Base-by-base conservation (phyloP, 768 basidiomycete species). In the Cystobasidium onofrii region DNA sequence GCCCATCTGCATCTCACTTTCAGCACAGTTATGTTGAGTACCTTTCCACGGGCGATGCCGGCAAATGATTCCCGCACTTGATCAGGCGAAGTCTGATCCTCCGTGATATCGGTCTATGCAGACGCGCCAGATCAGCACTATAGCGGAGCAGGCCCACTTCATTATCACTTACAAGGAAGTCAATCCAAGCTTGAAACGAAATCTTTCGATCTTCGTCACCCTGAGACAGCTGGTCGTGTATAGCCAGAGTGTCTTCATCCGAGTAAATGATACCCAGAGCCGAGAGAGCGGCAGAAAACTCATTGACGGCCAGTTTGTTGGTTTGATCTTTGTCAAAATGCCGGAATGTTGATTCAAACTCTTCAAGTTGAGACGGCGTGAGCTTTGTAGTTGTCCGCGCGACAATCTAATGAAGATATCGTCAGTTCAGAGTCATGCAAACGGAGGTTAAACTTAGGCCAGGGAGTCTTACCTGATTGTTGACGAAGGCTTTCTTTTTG, bases 281-380 rank as follows among this genome's bases (percentile, higher is more conserved):
- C 1, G 94, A 93, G 18, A 99, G 84, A 0, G 96, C 96, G 13
- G 92, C 91, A n/a, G 89, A 86, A 86, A 96, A 89, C 81, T 97
- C 92, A 6, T 90, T 85, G 73, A 88, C 80, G 74, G 85, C 87
- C 44, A 98, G 86, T 0, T 91, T 92, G 80, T 97, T 96, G 44
- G 89, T 88, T 78, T 91, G 89, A 77, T 97, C 93, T 75, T 87
- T 87, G 81, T 97, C 95, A 78, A 99, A 99, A 82, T 97, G 94
- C 64, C 94, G 87, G 87, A 99, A 98, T 0, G 93, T 95, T 80
- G 89, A 87, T 81, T 98, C 95, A 77, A 96, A 95, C 79, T 97
- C 93, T 80, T 98, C 95, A 27, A 98, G 84, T 79, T 93, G 92
- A 17, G 92, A 93, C 0, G 96, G 93, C 0, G 95, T 95, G 75